Evolutionary conservation across 257 asterid species (phyloP), one percentile per base, ranked within the genome.

Genomic region (Haberlea rhodopensis): DNA sequence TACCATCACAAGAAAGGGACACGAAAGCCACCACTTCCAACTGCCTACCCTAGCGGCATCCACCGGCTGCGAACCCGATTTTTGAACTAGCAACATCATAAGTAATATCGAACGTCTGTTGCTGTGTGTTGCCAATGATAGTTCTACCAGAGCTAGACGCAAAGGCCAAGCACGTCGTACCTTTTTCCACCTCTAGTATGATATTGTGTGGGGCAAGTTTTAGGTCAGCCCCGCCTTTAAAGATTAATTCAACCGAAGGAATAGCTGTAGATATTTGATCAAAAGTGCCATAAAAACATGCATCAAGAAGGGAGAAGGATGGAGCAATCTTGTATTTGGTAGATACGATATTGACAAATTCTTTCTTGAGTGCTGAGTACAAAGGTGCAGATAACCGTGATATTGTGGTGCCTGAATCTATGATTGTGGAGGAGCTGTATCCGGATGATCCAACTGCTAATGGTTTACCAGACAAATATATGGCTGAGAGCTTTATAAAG

Each of bases 81-180:
- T 67, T 78, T 1, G 86, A 78, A 52, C 73, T 25, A 5, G 63
- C 80, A 6, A 80, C 1, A 8, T 83, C 89, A 22, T 83, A 83
- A 26, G 63, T 60, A 37, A 83, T 40, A 27, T 74, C 81, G n/a
- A 74, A 73, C 0, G 82, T 74, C 61, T 83, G 86, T 60, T 83
- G 89, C 25, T 83, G 89, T 72, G 68, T 80, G 71, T 80, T 83
- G 8, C 89, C 89, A 18, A 83, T 73, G 26, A 83, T 83, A 15
- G 81, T 73, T 4, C 69, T 32, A 6, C 57, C 75, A 26, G 78
- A 59, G 60, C 69, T 80, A 1, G 57, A 75, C 0, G 89, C 89
- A 7, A 83, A 71, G 5, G 86, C 76, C 79, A 83, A 22, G 56
- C 89, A 83, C 2, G 79, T 80, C 6, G 78, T 83, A 37, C 89